These are phyloP conservation scores for Paracoccidioides lutzii DNA, from an alignment of 2,329 filamentous ascomycete species.

Conservation along the genomic window DNA sequence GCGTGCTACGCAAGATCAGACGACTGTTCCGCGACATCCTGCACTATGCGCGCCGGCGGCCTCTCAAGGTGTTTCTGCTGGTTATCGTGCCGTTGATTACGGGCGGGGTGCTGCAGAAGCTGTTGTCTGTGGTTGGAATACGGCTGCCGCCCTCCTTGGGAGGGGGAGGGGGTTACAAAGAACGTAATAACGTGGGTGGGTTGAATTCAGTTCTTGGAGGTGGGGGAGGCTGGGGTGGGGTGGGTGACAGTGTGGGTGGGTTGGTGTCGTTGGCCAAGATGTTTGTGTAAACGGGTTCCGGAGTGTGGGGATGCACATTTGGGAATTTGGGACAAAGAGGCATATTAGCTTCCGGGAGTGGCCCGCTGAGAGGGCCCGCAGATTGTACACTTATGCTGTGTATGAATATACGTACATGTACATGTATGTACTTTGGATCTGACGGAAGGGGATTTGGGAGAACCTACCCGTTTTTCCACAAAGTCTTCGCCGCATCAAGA, in stretches of 20 bases:
- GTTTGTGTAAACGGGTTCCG: constrained; percentile 33
- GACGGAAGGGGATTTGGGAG: background rate
- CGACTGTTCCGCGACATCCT: constrained; percentile 68
- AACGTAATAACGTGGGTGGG: constrained; percentile 15
- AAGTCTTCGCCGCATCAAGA: background rate
- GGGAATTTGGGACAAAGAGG: background rate
- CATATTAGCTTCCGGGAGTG: background rate
- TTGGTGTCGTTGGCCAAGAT: constrained; percentile 40
- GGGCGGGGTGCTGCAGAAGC: constrained; percentile 64
- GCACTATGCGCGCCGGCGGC: constrained; percentile 70
- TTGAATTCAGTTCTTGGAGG: constrained; percentile 17
- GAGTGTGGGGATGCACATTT: background rate
- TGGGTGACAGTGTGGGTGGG: constrained; percentile 35
- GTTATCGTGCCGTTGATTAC: constrained; percentile 80
- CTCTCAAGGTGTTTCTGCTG: constrained; percentile 73
- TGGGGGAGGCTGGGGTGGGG: constrained; percentile 21
- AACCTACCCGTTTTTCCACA: background rate
- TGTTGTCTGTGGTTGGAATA: constrained; percentile 69
- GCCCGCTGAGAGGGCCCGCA: background rate
- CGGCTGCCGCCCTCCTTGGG: constrained; percentile 52
- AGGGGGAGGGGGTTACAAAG: constrained; percentile 24
- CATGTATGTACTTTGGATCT: no score
- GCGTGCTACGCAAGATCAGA: constrained; percentile 61
- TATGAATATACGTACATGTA: background rate
- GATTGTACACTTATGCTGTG: background rate